Evolutionary conservation across 2,329 filamentous ascomycete genomes (phyloP), one percentile per base, ranked within the genome.

Genomic region (Diaporthe aspalathi): DNA sequence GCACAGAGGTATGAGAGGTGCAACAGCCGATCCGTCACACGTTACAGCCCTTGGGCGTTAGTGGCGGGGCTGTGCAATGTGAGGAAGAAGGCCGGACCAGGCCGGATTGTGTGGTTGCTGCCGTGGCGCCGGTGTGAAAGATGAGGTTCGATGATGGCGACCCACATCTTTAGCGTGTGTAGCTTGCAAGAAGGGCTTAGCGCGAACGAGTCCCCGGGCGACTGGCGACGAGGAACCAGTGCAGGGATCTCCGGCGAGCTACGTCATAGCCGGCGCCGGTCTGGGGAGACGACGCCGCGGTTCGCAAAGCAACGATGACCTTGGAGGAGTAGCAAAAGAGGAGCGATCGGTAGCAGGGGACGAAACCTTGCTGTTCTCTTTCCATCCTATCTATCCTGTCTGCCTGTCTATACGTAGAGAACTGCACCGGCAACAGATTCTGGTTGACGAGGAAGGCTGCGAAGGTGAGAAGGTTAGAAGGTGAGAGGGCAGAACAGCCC

Each of bases 51-150:
- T 38, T 49, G n/a, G 20, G 20, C 6, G 1, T 50, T 65, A 65
- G 60, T 38, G 60, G 11, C 29, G 60, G 38, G 60, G 60, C 60
- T 65, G 60, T 65, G 60, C 60, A 65, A 65, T 32, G 40, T 35
- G 22, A 9, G 40, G 32, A 16, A 24, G 14, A 62, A 32, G 20
- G 16, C 40, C 40, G 5, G 60, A 63, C 4, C n/a, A n/a, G 40
- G 49, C 47, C 8, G 32, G 32, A 32, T 32, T 32, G 32, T 32
- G 32, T n/a, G n/a, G n/a, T n/a, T n/a, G 32, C 40, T 49, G 43
- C 60, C 27, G 43, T 49, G 27, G 43, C 43, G 43, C 20, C n/a
- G n/a, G n/a, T 63, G 43, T 22, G 14, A 20, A 49, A 49, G 43
- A n/a, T 63, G 60, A 49, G 20, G 60, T 47, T n/a, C 43, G 60